phyloP scores from a whole-genome alignment of 2,329 filamentous ascomycete species.

The Ophiostoma australiae region DNA sequence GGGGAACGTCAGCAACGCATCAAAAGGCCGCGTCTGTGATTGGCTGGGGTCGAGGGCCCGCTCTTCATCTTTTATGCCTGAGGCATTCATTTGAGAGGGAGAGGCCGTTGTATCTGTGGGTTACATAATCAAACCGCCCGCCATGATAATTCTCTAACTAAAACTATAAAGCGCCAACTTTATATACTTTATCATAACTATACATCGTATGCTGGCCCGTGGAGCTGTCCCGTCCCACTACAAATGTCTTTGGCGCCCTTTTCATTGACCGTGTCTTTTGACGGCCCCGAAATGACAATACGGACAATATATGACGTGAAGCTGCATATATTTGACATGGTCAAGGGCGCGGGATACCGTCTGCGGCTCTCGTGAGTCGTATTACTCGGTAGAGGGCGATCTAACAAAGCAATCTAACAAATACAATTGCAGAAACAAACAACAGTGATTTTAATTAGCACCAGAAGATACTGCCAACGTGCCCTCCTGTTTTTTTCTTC shows the following conservation, averaged over 20 bases:
- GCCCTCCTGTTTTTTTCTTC: too few relatives aligned
- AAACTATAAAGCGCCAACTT: background rate
- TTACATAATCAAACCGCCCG: background rate
- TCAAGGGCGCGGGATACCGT: background rate
- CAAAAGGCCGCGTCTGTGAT: slow-evolving; percentile 26
- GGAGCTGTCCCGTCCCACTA: background rate
- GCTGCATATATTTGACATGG: background rate
- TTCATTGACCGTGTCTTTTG: background rate
- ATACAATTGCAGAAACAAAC: too few relatives aligned
- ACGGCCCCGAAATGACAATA: background rate
- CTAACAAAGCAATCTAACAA: too few relatives aligned
- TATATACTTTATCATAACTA: background rate
- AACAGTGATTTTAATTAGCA: too few relatives aligned
- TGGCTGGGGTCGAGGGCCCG: slow-evolving; percentile 23
- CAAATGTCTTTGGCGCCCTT: slow-evolving; percentile 4
- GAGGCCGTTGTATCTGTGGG: background rate
- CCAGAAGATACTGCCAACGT: too few relatives aligned
- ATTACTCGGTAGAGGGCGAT: too few relatives aligned
- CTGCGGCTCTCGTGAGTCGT: background rate
- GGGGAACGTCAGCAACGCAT: slow-evolving; percentile 20
- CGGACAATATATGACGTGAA: background rate
- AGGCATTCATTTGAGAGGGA: slow-evolving; percentile 10
- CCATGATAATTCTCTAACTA: background rate
- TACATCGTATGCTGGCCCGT: background rate
- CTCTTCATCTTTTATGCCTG: slow-evolving; percentile 16